Conservation (phyloP, 768 basidiomycete genomes). For the Mycena rosella region DNA sequence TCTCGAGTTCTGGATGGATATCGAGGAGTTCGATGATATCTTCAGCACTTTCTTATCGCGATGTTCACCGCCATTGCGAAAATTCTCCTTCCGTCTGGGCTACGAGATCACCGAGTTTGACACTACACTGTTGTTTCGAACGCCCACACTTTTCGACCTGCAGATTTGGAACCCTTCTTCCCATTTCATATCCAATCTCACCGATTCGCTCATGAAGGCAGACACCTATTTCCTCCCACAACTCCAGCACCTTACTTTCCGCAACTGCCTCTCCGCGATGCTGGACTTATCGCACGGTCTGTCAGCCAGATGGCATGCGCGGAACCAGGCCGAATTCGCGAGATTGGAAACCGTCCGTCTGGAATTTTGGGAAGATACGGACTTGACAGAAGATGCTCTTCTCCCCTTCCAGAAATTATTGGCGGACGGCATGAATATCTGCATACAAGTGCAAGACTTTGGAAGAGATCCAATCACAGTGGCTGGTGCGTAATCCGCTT, state of each 20-base stretch:
- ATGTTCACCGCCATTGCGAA: constrained; percentile 1
- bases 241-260: neutral
- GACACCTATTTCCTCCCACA: neutral
- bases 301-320: no score
- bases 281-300: neutral
- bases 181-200: neutral
- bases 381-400: neutral
- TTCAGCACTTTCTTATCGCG: constrained; percentile 1
- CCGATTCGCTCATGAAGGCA: neutral
- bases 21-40: no score
- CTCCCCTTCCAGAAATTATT: neutral
- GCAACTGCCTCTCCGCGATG: neutral
- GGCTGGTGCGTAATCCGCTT: no score
- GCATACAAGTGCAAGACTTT: no score
- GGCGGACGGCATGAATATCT: neutral
- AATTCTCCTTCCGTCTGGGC: neutral
- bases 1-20: no score
- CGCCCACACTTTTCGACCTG: constrained; percentile 1
- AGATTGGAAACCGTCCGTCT: neutral
- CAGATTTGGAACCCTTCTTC: neutral
- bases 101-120: neutral
- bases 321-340: neutral
- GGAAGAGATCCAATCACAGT: no score
- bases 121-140: neutral
- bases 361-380: neutral